phyloP scores from a whole-genome alignment of 768 basidiomycete species.

The Tylopilus sp. region DNA sequence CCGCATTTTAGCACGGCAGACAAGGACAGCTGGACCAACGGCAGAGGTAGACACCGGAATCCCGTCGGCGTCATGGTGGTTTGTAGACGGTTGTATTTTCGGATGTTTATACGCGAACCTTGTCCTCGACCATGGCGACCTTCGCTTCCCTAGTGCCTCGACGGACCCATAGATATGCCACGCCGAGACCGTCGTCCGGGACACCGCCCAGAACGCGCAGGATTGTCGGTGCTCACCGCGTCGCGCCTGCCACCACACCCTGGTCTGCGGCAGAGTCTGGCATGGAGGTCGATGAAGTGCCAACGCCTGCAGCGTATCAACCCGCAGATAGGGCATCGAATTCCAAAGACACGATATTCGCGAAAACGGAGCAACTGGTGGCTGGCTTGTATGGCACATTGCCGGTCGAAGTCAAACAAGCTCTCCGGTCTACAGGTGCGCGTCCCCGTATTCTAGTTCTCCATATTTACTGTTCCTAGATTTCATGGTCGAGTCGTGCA shows the following conservation, averaged over 20 bases:
- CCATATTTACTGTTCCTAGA: constrained; percentile 41
- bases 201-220: constrained; percentile 27
- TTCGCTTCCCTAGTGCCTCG: constrained; percentile 61
- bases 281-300: constrained; percentile 68
- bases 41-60: constrained; percentile 59
- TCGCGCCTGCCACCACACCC: constrained; percentile 16
- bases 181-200: constrained; percentile 23
- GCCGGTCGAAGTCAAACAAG: constrained; percentile 72
- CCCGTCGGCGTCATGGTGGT: constrained; percentile 27
- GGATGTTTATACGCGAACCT: constrained; percentile 4
- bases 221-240: constrained; percentile 25
- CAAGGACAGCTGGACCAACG: constrained; percentile 70
- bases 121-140: constrained; percentile 35
- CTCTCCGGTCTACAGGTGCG: constrained; percentile 63
- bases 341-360: constrained; percentile 46
- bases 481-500: constrained; percentile 63
- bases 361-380: constrained; percentile 68
- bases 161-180: constrained; percentile 38
- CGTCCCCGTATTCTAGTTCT: background rate
- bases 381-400: constrained; percentile 67
- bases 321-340: constrained; percentile 34
- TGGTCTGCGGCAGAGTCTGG: constrained; percentile 41
- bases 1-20: constrained; percentile 77
- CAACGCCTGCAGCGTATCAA: constrained; percentile 37
- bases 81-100: constrained; percentile 3